Evolutionary conservation across 805 yeast genomes (phyloP).

Genomic region (Yarrowia yakushimensis): DNA sequence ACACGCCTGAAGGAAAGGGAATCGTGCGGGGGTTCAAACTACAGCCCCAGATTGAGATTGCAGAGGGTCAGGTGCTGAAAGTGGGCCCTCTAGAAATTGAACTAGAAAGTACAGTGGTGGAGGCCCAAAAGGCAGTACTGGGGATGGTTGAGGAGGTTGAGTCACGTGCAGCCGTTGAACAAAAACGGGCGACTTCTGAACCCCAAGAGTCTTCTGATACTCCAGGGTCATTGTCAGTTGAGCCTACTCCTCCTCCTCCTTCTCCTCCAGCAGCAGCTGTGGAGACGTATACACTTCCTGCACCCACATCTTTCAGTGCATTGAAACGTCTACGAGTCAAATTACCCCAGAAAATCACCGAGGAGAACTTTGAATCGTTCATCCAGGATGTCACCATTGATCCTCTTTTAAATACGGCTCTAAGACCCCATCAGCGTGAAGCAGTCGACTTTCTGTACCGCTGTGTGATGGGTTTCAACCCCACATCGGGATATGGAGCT

Average conservation of each 20-base stretch:
- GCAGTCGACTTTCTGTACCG: constrained; percentile 81
- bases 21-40: not conserved
- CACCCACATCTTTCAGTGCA: not conserved
- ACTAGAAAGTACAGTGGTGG: constrained; percentile 1
- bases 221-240: not conserved
- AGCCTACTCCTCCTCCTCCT: not conserved
- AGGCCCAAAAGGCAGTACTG: not conserved
- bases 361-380: not conserved
- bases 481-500: constrained; percentile 58
- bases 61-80: not conserved
- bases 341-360: constrained; percentile 23
- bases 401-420: constrained; percentile 34
- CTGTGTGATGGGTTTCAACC: constrained; percentile 69
- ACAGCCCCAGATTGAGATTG: not conserved
- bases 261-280: not conserved
- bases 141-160: not conserved
- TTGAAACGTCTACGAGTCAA: constrained; percentile 28
- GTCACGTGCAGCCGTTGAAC: not conserved
- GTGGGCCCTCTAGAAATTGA: constrained; percentile 14
- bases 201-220: not conserved
- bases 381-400: constrained; percentile 42
- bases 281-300: not conserved
- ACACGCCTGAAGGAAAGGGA: constrained; percentile 19
- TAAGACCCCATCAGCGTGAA: constrained; percentile 84
- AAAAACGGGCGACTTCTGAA: not conserved